Conservation (phyloP, 2,329 filamentous ascomycete species). For the Aureobasidium sp. region DNA sequence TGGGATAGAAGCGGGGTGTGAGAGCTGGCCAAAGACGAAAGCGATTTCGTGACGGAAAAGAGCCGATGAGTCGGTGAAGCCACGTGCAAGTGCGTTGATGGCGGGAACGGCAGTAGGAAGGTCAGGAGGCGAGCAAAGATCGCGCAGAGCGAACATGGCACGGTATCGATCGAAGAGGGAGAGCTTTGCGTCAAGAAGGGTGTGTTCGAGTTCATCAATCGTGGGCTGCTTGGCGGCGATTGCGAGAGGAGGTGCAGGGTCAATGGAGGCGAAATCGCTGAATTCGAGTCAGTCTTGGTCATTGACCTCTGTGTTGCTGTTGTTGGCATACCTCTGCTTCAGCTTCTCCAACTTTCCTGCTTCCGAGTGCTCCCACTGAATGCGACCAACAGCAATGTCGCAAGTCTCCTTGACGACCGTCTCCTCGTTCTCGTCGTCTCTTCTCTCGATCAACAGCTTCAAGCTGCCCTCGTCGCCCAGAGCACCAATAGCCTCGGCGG, state of each 20-base stretch:
- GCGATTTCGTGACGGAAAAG: constrained; percentile 97
- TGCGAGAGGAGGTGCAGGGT: constrained; percentile 84
- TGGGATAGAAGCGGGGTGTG: constrained; percentile 93
- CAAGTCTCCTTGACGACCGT: constrained; percentile 89
- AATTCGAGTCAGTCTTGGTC: constrained; percentile 21
- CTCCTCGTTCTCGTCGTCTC: constrained; percentile 68
- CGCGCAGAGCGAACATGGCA: constrained; percentile 95
- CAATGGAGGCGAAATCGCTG: constrained; percentile 92
- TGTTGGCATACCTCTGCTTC: constrained; percentile 65
- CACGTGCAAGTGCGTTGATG: constrained; percentile 75
- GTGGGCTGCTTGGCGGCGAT: constrained; percentile 54
- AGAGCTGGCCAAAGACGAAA: constrained; percentile 95
- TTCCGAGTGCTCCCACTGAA: constrained; percentile 83
- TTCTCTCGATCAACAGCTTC: constrained; percentile 62
- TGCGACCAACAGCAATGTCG: constrained; percentile 89
- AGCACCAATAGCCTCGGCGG: constrained; percentile 88
- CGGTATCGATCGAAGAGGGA: constrained; percentile 90
- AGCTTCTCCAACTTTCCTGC: constrained; percentile 66
- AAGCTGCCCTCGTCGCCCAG: constrained; percentile 70
- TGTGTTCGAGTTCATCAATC: constrained; percentile 67
- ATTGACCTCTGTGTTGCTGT: background rate
- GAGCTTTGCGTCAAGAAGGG: constrained; percentile 67
- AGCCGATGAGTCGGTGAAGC: constrained; percentile 77
- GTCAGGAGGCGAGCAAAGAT: constrained; percentile 88
- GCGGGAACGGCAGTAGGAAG: constrained; percentile 85